Evolutionary conservation across 2,329 filamentous ascomycete species (phyloP), one percentile per base, ranked within the genome.

Genomic region (Ploettnerulaceae sp.): DNA sequence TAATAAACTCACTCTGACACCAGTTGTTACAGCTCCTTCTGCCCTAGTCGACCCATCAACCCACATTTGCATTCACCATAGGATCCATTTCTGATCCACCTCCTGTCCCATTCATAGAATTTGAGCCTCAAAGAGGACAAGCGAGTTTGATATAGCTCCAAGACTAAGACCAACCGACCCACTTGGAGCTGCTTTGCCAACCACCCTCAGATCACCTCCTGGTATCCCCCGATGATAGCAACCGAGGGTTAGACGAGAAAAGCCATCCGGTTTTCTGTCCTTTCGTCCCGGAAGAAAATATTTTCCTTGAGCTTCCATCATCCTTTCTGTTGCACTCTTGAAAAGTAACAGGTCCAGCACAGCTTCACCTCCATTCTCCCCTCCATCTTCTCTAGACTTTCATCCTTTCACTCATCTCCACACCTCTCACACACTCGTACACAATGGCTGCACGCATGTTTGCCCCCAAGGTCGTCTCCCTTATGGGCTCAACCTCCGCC

Each of bases 361-460:
- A 24, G 24, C 43, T 44, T 43, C 39, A 49, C 29, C 34, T 52
- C 45, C 31, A 33, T 29, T 43, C 38, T 49, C 45, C 40, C 26
- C 43, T 51, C 45, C 47, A 49, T 40, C 49, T 52, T 55, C 52
- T 51, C 54, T 49, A 54, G 52, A 53, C 49, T 48, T 49, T 47
- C 31, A 24, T 36, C 29, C 36, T 47, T 44, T 47, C 48, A 48
- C 46, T 54, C 51, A 53, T 48, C 47, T 48, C 44, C 43, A 46
- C 42, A 44, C 49, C 36, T 45, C 48, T 48, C 51, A 57, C 51
- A 46, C 34, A 32, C 41, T 49, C 40, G 18, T 35, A 81, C 78
- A 79, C 78, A 87, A 89, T 89, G 85, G 82, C 84, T 71, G 77
- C 81, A 70, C 84, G 85, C 74, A 77, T 88, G 71, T 77, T 87